These are phyloP conservation scores for Nemania abortiva DNA, from an alignment of 2,329 filamentous ascomycete genomes.

Conservation along the genomic window DNA sequence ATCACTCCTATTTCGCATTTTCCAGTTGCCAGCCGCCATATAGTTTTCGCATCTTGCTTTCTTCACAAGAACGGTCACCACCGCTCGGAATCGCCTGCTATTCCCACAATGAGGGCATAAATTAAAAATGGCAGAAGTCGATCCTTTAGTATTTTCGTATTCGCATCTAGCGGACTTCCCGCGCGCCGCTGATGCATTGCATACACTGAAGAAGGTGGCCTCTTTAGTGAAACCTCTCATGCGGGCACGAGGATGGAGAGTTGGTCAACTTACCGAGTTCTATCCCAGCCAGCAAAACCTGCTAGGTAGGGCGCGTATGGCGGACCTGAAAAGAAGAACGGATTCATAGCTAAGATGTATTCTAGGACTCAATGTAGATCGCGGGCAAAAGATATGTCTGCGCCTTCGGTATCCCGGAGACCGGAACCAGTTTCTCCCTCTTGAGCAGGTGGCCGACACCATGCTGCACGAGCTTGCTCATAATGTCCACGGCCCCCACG, in stretches of 20 bases:
- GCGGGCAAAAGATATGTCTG: constrained; percentile 82
- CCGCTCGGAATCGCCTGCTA: constrained; percentile 1
- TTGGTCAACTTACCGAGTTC: constrained; percentile 85
- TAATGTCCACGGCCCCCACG: constrained; percentile 85
- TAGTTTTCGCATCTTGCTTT: not conserved
- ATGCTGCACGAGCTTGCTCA: constrained; percentile 96
- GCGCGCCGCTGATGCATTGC: constrained; percentile 63
- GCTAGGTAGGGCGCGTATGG: constrained; percentile 64
- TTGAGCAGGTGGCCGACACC: constrained; percentile 87
- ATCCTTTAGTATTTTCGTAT: constrained; percentile 61
- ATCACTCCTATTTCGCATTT: not conserved
- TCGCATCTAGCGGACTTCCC: constrained; percentile 62
- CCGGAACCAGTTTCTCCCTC: constrained; percentile 79
- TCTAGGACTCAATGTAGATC: constrained; percentile 80
- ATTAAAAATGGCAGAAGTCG: constrained; percentile 57
- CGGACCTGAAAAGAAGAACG: too few species aligned
- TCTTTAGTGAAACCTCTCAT: constrained; percentile 96
- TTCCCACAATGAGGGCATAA: not conserved
- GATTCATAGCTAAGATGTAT: constrained; percentile 13
- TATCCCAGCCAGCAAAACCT: constrained; percentile 80
- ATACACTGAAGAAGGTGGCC: constrained; percentile 81
- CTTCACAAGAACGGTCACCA: not conserved
- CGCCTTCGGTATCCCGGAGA: constrained; percentile 83
- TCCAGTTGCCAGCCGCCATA: not conserved
- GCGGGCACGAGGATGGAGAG: constrained; percentile 84